A percentile compares a stretch with the other conserved stretches of the same genome.
These are phyloP conservation scores for Spergularia azorica DNA, from an alignment of 179 eudicot species.

Conservation along the genomic window DNA sequence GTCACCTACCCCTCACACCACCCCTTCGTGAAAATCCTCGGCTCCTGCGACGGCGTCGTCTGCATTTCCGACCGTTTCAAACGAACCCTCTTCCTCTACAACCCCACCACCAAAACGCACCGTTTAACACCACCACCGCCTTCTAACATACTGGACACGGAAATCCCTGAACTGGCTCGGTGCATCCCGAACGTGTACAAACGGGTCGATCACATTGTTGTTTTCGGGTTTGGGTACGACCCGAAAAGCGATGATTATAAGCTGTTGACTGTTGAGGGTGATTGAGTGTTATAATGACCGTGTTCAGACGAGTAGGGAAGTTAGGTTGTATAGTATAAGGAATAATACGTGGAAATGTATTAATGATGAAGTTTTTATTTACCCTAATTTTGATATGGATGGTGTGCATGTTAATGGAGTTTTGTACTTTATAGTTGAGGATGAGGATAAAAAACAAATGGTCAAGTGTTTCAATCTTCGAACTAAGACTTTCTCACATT, in stretches of 20 bases:
- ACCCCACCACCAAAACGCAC: slow-evolving; percentile 16
- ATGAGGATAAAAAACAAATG: background rate
- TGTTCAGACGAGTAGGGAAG: background rate
- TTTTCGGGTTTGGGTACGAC: slow-evolving; percentile 25
- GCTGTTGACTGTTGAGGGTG: background rate
- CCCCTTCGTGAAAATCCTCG: background rate
- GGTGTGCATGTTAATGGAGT: slow-evolving; percentile 3
- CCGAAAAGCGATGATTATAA: background rate
- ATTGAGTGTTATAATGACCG: background rate
- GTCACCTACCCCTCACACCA: background rate
- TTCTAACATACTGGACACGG: background rate
- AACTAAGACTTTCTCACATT: slow-evolving; percentile 9
- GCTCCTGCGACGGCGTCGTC: background rate
- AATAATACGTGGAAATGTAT: slow-evolving; percentile 7
- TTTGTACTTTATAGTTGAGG: background rate
- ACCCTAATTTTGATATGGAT: background rate
- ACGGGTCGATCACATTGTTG: background rate
- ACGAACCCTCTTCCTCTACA: slow-evolving; percentile 9
- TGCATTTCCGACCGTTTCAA: slow-evolving; percentile 11
- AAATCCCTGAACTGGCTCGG: background rate
- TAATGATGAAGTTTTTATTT: background rate
- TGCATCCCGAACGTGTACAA: background rate
- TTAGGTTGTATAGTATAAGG: slow-evolving; percentile 8
- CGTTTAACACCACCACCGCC: slow-evolving; percentile 8
- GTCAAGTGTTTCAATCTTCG: slow-evolving; percentile 8